Evolutionary conservation across 495 filamentous ascomycete species (phyloP).

Genomic region (Sordaria brevicollis): DNA sequence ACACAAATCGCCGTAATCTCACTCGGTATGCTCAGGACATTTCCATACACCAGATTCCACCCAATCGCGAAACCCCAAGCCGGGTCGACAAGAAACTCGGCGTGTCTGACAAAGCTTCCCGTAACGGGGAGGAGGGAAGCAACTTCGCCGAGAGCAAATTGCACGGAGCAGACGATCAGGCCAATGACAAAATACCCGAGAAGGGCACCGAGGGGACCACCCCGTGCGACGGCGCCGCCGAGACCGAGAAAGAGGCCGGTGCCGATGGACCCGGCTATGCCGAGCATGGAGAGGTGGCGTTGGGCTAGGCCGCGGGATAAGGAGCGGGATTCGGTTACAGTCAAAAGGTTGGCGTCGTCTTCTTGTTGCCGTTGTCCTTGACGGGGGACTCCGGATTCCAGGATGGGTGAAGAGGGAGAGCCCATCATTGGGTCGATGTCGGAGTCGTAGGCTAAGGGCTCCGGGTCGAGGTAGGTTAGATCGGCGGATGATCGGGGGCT

Average conservation of each 20-base stretch:
- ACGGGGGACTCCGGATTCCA: background rate
- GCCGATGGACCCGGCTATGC: conserved; percentile 37
- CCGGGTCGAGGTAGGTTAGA: background rate
- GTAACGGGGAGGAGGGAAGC: conserved; percentile 53
- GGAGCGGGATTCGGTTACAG: conserved; percentile 23
- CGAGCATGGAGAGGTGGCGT: conserved; percentile 40
- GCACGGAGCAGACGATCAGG: conserved; percentile 38
- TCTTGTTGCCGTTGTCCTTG: background rate
- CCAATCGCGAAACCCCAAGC: conserved; percentile 76
- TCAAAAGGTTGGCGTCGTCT: conserved; percentile 11
- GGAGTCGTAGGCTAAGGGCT: background rate
- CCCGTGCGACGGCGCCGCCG: conserved; percentile 36
- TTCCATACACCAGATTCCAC: conserved; percentile 43
- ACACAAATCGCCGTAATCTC: conserved; percentile 54
- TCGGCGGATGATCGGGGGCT: background rate
- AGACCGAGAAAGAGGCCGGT: conserved; percentile 46
- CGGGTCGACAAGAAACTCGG: conserved; percentile 64
- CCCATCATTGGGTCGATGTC: background rate
- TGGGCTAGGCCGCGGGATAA: conserved; percentile 33
- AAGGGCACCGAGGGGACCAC: conserved; percentile 39
- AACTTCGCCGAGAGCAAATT: conserved; percentile 48
- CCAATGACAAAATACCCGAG: conserved; percentile 46
- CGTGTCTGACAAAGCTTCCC: conserved; percentile 50
- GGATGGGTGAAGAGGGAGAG: background rate
- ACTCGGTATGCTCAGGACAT: conserved; percentile 40